phyloP scores from a whole-genome alignment of 2,329 filamentous ascomycete species.

The Ophiosphaerella korrae region DNA sequence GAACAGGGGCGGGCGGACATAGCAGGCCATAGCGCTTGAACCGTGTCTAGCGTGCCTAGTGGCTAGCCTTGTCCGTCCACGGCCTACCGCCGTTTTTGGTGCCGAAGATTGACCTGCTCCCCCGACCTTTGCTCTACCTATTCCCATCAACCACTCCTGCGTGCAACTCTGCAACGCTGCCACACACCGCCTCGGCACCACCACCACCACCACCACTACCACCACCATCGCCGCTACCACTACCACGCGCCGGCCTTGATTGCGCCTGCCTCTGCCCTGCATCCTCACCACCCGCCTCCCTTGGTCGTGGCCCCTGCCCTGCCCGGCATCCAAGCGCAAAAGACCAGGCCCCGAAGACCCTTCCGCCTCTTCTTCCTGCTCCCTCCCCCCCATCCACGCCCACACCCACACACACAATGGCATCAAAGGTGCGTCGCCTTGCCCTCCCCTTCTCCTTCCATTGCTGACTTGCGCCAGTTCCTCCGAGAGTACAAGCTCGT shows the following conservation, averaged over 20 bases:
- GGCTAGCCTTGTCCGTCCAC: neutral
- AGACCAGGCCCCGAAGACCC: neutral
- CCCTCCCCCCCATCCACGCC: slow-evolving; percentile 15
- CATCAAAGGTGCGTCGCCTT: slow-evolving; percentile 42
- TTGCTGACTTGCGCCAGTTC: slow-evolving; percentile 49
- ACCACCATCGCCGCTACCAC: slow-evolving; percentile 1
- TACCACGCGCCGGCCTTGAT: neutral
- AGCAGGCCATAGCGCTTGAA: no score
- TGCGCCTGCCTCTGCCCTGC: slow-evolving; percentile 15
- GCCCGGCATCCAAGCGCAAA: no score
- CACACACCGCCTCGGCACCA: slow-evolving; percentile 2
- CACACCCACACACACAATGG: slow-evolving; percentile 38
- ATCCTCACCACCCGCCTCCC: slow-evolving; percentile 12
- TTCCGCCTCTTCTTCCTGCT: slow-evolving; percentile 7
- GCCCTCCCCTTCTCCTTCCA: slow-evolving; percentile 2
- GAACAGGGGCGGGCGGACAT: no score
- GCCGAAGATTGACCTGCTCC: slow-evolving; percentile 22
- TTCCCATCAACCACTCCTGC: slow-evolving; percentile 9
- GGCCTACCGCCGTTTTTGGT: slow-evolving; percentile 33
- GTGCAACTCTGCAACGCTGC: no score
- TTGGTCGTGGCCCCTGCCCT: slow-evolving; percentile 7
- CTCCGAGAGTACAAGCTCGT: slow-evolving; percentile 67
- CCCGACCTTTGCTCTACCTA: slow-evolving; percentile 9
- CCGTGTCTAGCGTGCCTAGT: no score
- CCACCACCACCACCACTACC: slow-evolving; percentile 5